Evolutionary conservation across 2,329 filamentous ascomycete species (phyloP).

Genomic region (Pestalotiopsis fici): DNA sequence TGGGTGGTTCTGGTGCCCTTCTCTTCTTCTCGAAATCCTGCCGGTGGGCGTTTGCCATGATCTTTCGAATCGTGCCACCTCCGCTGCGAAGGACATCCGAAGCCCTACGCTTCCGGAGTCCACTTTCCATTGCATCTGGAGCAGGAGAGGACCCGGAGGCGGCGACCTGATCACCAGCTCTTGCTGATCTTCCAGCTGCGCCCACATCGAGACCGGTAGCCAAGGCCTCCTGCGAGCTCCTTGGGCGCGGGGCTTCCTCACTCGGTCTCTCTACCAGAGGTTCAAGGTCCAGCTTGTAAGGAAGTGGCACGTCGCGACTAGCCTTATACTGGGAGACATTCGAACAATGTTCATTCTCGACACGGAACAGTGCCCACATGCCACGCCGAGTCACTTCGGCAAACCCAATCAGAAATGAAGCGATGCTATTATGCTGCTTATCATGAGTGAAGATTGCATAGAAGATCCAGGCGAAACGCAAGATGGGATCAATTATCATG

Average conservation of each 20-base stretch:
- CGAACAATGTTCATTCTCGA: constrained; percentile 96
- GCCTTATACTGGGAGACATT: constrained; percentile 92
- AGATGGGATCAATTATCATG: constrained; percentile 78
- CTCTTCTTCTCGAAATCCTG: constrained; percentile 89
- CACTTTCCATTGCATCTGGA: constrained; percentile 15
- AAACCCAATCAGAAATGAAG: constrained; percentile 78
- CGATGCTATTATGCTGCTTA: constrained; percentile 77
- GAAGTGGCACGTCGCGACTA: constrained; percentile 81
- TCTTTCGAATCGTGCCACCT: constrained; percentile 50
- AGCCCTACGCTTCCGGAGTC: constrained; percentile 20
- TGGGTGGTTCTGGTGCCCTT: constrained; percentile 39
- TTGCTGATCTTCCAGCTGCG: neutral
- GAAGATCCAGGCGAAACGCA: constrained; percentile 93
- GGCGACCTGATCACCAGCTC: neutral
- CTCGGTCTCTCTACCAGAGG: constrained; percentile 44
- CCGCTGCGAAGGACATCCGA: constrained; percentile 19
- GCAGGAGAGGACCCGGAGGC: constrained; percentile 9
- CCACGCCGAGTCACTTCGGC: constrained; percentile 83
- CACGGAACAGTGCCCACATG: constrained; percentile 89
- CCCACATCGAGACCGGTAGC: neutral
- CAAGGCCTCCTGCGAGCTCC: neutral
- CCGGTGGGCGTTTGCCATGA: constrained; percentile 82
- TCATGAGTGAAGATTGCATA: constrained; percentile 83
- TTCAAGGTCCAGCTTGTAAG: constrained; percentile 63
- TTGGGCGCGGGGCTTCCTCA: constrained; percentile 24